phyloP scores from a whole-genome alignment of 257 asterid genomes.

The Lavandula angustifolia region DNA sequence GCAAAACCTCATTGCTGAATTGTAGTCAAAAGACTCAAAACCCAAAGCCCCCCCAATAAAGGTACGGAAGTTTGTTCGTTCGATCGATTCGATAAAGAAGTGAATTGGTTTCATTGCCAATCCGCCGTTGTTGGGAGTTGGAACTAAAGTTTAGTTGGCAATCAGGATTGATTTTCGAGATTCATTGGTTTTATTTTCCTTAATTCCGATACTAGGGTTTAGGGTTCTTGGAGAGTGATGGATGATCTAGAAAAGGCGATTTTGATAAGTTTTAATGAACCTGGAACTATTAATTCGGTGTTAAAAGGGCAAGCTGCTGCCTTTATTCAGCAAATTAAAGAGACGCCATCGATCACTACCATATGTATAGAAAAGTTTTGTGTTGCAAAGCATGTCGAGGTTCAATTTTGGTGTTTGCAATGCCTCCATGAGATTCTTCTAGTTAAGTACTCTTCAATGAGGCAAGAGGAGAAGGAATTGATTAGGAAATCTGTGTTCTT shows the following conservation, averaged over 20 bases:
- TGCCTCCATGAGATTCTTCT: constrained; percentile 79
- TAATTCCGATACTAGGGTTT: constrained; percentile 38
- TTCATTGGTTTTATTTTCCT: background rate
- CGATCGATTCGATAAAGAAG: constrained; percentile 27
- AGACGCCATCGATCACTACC: constrained; percentile 64
- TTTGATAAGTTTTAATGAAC: constrained; percentile 79
- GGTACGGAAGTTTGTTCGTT: constrained; percentile 37
- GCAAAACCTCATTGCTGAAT: constrained; percentile 28
- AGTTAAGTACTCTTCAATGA: constrained; percentile 61
- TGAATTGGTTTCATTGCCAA: constrained; percentile 1
- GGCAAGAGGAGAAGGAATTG: constrained; percentile 67
- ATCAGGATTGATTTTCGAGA: constrained; percentile 5
- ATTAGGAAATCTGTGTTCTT: constrained; percentile 73
- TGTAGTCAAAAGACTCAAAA: constrained; percentile 35
- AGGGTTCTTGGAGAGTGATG: constrained; percentile 56
- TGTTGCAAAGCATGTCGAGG: constrained; percentile 62
- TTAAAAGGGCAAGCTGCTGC: constrained; percentile 75
- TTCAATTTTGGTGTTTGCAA: constrained; percentile 95
- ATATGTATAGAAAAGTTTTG: constrained; percentile 73
- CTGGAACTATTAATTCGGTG: constrained; percentile 63
- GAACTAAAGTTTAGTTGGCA: constrained; percentile 23
- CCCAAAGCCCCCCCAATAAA: constrained; percentile 24
- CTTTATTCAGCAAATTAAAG: constrained; percentile 70
- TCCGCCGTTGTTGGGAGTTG: constrained; percentile 12
- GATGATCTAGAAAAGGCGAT: constrained; percentile 95